These are phyloP conservation scores for Xylaria venustula DNA, from an alignment of 495 filamentous ascomycete genomes.

Conservation along the genomic window DNA sequence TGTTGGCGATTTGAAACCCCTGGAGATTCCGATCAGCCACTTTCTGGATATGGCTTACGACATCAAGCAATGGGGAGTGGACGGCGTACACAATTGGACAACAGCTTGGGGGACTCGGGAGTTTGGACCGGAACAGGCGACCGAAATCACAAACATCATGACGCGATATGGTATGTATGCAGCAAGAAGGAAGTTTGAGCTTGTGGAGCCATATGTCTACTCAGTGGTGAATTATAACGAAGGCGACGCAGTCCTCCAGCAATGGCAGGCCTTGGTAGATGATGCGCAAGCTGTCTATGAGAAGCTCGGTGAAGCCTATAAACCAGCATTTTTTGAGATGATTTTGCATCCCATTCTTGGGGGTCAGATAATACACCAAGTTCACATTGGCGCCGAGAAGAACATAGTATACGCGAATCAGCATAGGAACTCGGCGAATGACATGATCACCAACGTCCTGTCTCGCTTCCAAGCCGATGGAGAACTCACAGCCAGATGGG, in stretches of 20 bases:
- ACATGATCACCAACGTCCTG: constrained; percentile 57
- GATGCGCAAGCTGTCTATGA: constrained; percentile 57
- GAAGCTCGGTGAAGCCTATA: constrained; percentile 42
- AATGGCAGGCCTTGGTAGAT: constrained; percentile 58
- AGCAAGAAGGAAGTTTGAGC: constrained; percentile 65
- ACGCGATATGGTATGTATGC: constrained; percentile 62
- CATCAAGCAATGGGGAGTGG: constrained; percentile 50
- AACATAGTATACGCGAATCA: constrained; percentile 65
- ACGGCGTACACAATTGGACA: constrained; percentile 57
- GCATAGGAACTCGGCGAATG: constrained; percentile 65
- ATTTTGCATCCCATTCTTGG: constrained; percentile 66
- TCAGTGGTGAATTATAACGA: constrained; percentile 70
- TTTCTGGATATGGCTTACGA: constrained; percentile 69
- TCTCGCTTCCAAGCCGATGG: constrained; percentile 60
- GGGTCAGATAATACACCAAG: constrained; percentile 58
- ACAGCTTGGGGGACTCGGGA: constrained; percentile 57
- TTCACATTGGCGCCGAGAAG: constrained; percentile 59
- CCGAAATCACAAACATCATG: constrained; percentile 54
- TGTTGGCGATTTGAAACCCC: constrained; percentile 69
- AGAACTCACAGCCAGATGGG: constrained; percentile 59
- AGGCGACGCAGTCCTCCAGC: constrained; percentile 60
- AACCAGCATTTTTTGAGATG: constrained; percentile 68
- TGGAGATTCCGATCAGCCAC: constrained; percentile 67
- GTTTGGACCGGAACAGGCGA: constrained; percentile 52
- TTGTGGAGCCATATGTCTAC: constrained; percentile 62